These are phyloP conservation scores for Ramularia endophylla DNA, from an alignment of 2,329 filamentous ascomycete genomes.

Conservation along the genomic window DNA sequence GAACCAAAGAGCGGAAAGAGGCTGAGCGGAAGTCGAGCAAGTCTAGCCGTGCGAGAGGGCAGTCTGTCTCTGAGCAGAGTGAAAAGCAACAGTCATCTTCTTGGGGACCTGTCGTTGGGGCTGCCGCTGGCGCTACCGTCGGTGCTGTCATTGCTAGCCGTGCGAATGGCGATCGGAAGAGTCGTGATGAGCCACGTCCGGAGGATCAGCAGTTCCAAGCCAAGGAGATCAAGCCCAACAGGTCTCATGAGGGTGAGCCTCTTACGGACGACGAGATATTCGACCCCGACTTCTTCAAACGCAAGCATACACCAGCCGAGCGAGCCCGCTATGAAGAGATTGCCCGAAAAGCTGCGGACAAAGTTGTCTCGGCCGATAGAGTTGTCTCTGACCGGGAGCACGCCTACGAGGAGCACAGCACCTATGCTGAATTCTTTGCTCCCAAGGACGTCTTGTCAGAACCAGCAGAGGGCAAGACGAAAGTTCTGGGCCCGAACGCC, in stretches of 20 bases:
- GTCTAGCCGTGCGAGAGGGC: neutral
- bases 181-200: constrained; percentile 12
- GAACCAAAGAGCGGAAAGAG: constrained; percentile 10
- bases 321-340: constrained; percentile 22
- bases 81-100: constrained; percentile 19
- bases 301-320: constrained; percentile 25
- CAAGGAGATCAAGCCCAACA: constrained; percentile 25
- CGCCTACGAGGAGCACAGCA: constrained; percentile 29
- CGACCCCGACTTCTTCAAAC: constrained; percentile 41
- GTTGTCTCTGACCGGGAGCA: constrained; percentile 37
- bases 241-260: constrained; percentile 31
- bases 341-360: constrained; percentile 30
- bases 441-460: constrained; percentile 40
- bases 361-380: constrained; percentile 22
- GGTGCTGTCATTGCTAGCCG: constrained; percentile 25
- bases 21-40: constrained; percentile 2
- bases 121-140: constrained; percentile 28
- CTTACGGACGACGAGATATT: constrained; percentile 43
- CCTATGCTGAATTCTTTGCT: constrained; percentile 43
- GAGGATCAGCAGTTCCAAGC: constrained; percentile 9
- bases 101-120: constrained; percentile 34
- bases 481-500: constrained; percentile 36
- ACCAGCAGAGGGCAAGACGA: constrained; percentile 32
- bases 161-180: constrained; percentile 15
- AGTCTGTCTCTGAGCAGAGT: neutral